These are phyloP conservation scores for Vishniacozyma victoriae DNA, from an alignment of 768 basidiomycete species.

Conservation along the genomic window DNA sequence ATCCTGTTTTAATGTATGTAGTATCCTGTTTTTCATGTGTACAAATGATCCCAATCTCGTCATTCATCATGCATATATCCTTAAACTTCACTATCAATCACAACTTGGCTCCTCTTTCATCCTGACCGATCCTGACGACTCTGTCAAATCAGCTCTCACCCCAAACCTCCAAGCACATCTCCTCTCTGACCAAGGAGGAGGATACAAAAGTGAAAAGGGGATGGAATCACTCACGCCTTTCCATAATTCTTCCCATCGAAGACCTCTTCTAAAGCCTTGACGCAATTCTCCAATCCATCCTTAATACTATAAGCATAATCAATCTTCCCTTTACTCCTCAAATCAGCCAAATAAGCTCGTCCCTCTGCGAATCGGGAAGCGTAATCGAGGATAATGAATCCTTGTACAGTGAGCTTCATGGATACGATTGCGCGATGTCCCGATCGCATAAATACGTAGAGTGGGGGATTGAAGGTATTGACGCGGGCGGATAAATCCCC, in stretches of 20 bases:
- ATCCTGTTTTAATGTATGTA: no score
- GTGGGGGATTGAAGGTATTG: no score
- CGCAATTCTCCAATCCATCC: constrained; percentile 26
- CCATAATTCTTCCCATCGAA: constrained; percentile 23
- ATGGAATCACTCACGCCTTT: constrained; percentile 25
- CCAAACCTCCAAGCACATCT: not conserved
- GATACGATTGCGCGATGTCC: no score
- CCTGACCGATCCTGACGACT: constrained; percentile 12
- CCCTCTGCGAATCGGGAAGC: constrained; percentile 39
- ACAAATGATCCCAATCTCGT: no score
- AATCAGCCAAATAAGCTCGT: constrained; percentile 29
- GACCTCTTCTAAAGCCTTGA: constrained; percentile 28
- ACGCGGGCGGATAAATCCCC: no score
- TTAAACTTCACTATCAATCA: no score
- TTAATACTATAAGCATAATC: constrained; percentile 37
- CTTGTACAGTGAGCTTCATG: constrained; percentile 72
- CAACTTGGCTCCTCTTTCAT: constrained; percentile 10
- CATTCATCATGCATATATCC: no score
- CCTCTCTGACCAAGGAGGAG: no score
- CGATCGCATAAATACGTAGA: no score
- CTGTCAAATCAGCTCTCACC: constrained; percentile 7
- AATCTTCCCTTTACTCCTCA: constrained; percentile 31
- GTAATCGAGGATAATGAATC: constrained; percentile 83
- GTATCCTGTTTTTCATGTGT: no score
- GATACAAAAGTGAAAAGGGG: no score